Conservation (phyloP, 192 early-diverging fungal genomes). For the Gamsiella multidivaricata region DNA sequence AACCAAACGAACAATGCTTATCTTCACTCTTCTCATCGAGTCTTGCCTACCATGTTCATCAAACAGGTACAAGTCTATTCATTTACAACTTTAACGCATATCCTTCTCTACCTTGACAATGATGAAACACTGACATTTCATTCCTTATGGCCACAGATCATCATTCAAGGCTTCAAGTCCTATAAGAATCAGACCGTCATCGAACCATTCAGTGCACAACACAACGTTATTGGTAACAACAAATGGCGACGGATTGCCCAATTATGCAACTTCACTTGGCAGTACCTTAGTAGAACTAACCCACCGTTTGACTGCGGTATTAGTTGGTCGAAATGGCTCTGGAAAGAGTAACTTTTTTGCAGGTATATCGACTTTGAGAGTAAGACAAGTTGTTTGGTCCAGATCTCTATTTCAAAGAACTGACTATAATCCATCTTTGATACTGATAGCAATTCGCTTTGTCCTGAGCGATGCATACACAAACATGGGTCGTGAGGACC, state of each 20-base stretch:
- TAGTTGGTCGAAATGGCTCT: slow-evolving; percentile 95
- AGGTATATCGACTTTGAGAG: slow-evolving; percentile 64
- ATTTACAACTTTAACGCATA: background rate
- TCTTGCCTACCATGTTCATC: slow-evolving; percentile 34
- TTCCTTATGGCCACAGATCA: no score
- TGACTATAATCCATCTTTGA: background rate
- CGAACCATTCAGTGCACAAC: slow-evolving; percentile 90
- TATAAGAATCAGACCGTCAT: slow-evolving; percentile 97
- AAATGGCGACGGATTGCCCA: background rate
- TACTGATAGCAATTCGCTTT: slow-evolving; percentile 85
- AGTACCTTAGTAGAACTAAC: background rate
- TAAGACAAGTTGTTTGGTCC: no score
- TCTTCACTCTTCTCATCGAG: background rate
- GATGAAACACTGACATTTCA: no score
- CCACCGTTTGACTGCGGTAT: background rate
- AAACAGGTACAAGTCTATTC: slow-evolving; percentile 40
- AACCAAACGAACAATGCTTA: slow-evolving; percentile 18
- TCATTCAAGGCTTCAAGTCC: slow-evolving; percentile 99
- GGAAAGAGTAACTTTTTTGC: slow-evolving; percentile 99
- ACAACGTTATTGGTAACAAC: slow-evolving; percentile 98
- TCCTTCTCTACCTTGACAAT: no score
- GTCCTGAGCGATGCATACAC: slow-evolving; percentile 96
- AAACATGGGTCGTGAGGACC: slow-evolving; percentile 92
- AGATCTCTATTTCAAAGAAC: background rate
- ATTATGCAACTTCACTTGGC: background rate